Base-by-base conservation (phyloP, 2,329 filamentous ascomycete genomes). In the Verticillium nonalfalfae region DNA sequence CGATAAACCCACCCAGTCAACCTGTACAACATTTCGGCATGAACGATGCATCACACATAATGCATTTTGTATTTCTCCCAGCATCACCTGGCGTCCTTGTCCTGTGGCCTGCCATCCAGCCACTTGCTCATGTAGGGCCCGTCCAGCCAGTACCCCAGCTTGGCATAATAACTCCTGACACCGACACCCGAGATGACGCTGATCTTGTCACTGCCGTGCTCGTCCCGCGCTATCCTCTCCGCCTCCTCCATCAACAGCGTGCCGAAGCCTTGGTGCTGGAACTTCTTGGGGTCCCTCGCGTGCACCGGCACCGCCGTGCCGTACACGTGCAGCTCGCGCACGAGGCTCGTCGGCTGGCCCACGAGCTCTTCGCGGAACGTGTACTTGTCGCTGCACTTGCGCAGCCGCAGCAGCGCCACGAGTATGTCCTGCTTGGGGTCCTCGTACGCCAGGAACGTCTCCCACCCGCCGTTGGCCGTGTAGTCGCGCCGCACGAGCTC, bases 371-470 rank as follows among this genome's bases (percentile, higher is more conserved):
- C 86, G 26, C 96, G 87, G 79, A 94, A 99, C 0, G 95, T 98
- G 76, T 97, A 93, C 69, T 91, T 94, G 67, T 89, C 84, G 1
- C 90, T 93, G 74, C 96, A 99, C 78, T 96, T 96, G 66, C 95
- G 85, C 65, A 99, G 78, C 18, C 95, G 88, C 61, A 99, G 82
- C 39, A 99, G 79, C 1, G 91, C 96, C 62, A 99, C 96, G 3
- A 99, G 81, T 61, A 99, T 99, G 73, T 99, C 95, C 74, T 99
- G 95, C 79, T 97, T 97, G 1, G 95, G 94, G 68, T 99, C 95
- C 73, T 99, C 95, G 71, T 99, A 99, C 1, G 95, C 93, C 5
- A 99, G 81, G 78, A 99, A 99, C 0, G 95, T 99, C 76, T 99
- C 95, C 95, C 95, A 99, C 31, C 95, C 96, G 45, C 90, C 93